Base-by-base conservation (phyloP, 2,329 filamentous ascomycete genomes). In the Mollisia scopiformis region DNA sequence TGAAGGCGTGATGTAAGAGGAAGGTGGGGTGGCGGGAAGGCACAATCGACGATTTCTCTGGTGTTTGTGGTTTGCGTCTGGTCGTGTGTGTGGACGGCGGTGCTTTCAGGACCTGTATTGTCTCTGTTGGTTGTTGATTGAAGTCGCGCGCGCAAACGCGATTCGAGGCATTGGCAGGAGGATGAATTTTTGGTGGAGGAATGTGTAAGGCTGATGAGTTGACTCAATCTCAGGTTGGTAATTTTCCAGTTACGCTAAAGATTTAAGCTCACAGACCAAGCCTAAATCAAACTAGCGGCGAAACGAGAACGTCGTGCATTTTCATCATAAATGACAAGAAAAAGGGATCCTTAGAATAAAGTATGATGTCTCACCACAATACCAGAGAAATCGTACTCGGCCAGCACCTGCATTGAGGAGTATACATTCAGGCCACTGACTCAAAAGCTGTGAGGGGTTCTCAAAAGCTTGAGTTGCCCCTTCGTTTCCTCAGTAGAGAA, bases 391-490 rank as follows among this genome's bases (percentile, higher is more conserved):
- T n/a, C n/a, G n/a, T n/a, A n/a, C n/a, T n/a, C n/a, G 11, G n/a
- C 39, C 39, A 43, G 11, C 39, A 23, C 39, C 28, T 25, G 28
- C 25, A 37, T 30, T 19, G 8, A 35, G 50, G 31, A 16, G 2
- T 7, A 5, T 51, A 11, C 10, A 14, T 39, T 39, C 14, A 52
- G 55, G 31, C 43, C 39, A 33, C 33, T 35, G 37, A 58, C 16
- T 10, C 37, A 51, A 25, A 35, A 7, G n/a, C 47, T 16, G 50
- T 39, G 39, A 33, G 39, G 57, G 39, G 25, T 7, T 47, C 50
- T 59, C 37, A 50, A 54, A 58, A 59, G 57, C 50, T 55, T 39
- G 57, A 54, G 50, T 31, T 14, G 27, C 43, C 43, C 43, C 43
- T 27, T 27, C 25, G 5, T 27, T 19, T 47, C 43, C 28, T 8